These are phyloP conservation scores for Linum tenue DNA, from an alignment of 345 rosid genomes.

Conservation along the genomic window DNA sequence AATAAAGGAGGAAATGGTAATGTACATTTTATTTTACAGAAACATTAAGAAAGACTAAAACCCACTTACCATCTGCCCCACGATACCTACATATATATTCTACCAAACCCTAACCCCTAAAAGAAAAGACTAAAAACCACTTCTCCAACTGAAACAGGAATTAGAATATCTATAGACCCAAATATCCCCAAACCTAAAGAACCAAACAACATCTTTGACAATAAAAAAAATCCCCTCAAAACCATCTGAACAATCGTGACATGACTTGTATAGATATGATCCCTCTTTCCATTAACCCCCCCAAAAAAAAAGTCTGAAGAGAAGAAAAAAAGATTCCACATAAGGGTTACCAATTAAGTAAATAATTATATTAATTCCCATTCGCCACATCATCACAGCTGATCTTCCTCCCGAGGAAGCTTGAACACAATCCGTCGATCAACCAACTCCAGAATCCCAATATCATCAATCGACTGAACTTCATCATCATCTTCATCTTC, in stretches of 20 bases:
- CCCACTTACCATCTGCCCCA: not conserved
- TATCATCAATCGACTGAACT: constrained; percentile 42
- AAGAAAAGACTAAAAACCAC: not conserved
- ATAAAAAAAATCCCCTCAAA: not conserved
- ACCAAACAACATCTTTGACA: no score
- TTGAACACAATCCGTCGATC: constrained; percentile 54
- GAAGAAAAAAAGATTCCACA: not conserved
- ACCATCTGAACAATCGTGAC: not conserved
- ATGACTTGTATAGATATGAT: not conserved
- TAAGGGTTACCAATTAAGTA: not conserved
- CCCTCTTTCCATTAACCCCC: not conserved
- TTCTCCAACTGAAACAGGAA: no score
- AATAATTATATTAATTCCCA: no score
- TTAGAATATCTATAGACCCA: not conserved
- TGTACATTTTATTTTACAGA: not conserved
- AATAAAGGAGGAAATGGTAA: no score
- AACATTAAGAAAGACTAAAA: not conserved
- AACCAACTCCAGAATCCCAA: constrained; percentile 65
- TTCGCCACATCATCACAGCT: no score
- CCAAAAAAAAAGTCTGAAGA: no score
- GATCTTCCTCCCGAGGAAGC: constrained; percentile 15
- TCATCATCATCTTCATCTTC: constrained; percentile 26
- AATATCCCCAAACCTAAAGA: not conserved
- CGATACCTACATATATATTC: not conserved
- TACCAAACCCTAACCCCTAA: not conserved